These are phyloP conservation scores for Bryoerythrophyllum caledonicum DNA, from an alignment of 225 moss, liverwort and hornwort genomes.

Conservation along the genomic window DNA sequence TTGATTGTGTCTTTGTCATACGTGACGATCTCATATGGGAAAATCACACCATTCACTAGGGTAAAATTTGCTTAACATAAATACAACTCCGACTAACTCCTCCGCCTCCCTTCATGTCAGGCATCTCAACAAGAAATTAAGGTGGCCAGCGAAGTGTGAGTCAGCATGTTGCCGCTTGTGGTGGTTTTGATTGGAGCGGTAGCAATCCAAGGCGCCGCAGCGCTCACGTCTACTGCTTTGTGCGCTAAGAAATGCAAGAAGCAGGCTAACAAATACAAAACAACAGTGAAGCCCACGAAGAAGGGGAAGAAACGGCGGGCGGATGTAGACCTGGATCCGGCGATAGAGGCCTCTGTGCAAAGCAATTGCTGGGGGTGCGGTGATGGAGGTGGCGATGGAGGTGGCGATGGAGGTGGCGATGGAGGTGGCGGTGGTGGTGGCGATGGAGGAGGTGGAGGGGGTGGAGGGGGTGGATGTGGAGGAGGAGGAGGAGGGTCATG, in stretches of 20 bases:
- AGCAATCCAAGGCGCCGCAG: constrained; percentile 21
- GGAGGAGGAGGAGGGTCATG: constrained; percentile 9
- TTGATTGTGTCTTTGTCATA: no score
- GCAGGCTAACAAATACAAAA: neutral
- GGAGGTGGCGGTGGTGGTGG: neutral
- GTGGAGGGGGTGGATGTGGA: neutral
- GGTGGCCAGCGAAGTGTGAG: no score
- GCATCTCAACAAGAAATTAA: no score
- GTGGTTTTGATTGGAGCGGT: constrained; percentile 24
- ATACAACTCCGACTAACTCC: no score
- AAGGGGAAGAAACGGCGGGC: constrained; percentile 15
- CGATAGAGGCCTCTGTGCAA: neutral
- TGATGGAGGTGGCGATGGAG: neutral
- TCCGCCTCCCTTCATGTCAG: no score
- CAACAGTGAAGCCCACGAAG: neutral
- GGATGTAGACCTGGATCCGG: neutral
- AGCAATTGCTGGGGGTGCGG: constrained; percentile 12
- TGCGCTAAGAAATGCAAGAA: constrained; percentile 11
- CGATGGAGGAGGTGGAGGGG: neutral
- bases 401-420: neutral
- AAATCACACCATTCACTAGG: no score
- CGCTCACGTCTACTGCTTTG: constrained; percentile 26
- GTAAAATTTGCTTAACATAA: no score
- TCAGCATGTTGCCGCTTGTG: constrained; percentile 31
- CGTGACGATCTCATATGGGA: no score